Evolutionary conservation across 2,329 filamentous ascomycete genomes (phyloP).

Genomic region (Pseudogymnoascus sp.): DNA sequence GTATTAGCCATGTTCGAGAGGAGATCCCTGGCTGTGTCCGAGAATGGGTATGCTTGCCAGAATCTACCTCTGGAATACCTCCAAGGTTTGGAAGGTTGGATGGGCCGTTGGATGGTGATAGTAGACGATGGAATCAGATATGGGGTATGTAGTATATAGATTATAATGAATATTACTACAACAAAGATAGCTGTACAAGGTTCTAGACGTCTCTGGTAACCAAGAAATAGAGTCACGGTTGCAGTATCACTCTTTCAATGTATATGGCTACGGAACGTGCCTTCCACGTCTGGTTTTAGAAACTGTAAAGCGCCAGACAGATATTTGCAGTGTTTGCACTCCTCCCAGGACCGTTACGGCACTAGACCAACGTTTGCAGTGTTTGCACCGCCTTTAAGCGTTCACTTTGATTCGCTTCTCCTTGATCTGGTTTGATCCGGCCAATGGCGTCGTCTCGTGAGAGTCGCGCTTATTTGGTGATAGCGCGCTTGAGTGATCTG

Average conservation of each 20-base stretch:
- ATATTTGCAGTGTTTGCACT: neutral
- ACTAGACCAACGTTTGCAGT: neutral
- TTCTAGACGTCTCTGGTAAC: neutral
- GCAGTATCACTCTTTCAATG: neutral
- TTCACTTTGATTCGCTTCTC: neutral
- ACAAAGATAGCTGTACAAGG: neutral
- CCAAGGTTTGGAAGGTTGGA: slow-evolving; percentile 57
- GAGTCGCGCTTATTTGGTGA: slow-evolving; percentile 5
- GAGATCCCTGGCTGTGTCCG: slow-evolving; percentile 79
- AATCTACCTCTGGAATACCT: slow-evolving; percentile 52
- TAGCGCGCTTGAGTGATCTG: slow-evolving; percentile 1
- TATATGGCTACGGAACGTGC: neutral
- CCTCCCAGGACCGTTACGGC: neutral
- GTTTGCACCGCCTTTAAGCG: neutral
- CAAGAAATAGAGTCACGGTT: neutral
- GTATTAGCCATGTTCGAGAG: slow-evolving; percentile 82
- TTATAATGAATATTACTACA: neutral
- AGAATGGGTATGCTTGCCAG: slow-evolving; percentile 80
- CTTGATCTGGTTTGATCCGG: neutral
- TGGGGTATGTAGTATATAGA: slow-evolving; percentile 39
- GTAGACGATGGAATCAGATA: slow-evolving; percentile 54
- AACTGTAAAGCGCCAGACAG: neutral
- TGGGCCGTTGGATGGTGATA: slow-evolving; percentile 49
- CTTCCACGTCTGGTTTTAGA: neutral
- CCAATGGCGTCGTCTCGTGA: slow-evolving; percentile 3